A percentile compares a stretch with the other conserved stretches of the same genome.
Evolutionary conservation across 352 stramenopile genomes (phyloP).

Genomic region (Globisporangium middletonii): DNA sequence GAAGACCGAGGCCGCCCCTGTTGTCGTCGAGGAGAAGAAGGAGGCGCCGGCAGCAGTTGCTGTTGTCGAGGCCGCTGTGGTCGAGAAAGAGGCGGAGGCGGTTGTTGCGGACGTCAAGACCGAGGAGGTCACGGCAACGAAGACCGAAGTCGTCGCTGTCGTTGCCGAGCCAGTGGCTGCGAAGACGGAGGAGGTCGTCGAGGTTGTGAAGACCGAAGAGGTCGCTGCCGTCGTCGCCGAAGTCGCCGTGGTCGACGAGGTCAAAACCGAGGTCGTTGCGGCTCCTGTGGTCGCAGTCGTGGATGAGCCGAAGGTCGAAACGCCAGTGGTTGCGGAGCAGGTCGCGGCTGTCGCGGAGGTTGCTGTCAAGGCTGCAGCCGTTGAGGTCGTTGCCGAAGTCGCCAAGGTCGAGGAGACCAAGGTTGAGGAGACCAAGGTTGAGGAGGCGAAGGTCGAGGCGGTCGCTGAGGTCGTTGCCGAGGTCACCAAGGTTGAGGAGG

Average conservation of each 20-base stretch:
- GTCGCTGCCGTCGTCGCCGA: constrained; percentile 1
- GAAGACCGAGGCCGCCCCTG: neutral
- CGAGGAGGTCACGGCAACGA: neutral
- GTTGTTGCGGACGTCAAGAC: constrained; percentile 1
- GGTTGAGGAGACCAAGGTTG: constrained; percentile 1
- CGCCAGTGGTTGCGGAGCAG: no score
- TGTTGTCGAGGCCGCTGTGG: neutral
- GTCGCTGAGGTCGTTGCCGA: no score
- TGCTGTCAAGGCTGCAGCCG: no score
- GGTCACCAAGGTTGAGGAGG: neutral
- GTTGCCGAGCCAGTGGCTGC: neutral
- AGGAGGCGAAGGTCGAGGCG: neutral
- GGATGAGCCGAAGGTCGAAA: no score
- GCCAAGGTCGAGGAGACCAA: neutral
- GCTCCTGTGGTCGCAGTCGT: no score
- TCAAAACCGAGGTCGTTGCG: no score
- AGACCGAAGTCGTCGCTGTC: neutral
- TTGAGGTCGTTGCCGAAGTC: neutral
- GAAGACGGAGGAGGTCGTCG: neutral
- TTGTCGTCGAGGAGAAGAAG: neutral
- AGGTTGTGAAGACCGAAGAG: neutral
- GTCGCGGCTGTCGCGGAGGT: no score
- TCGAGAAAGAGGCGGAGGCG: neutral
- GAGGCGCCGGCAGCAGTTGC: neutral
- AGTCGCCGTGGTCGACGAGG: no score